Base-by-base conservation (phyloP, 805 yeast genomes). In the Candida ascalaphidarum region DNA sequence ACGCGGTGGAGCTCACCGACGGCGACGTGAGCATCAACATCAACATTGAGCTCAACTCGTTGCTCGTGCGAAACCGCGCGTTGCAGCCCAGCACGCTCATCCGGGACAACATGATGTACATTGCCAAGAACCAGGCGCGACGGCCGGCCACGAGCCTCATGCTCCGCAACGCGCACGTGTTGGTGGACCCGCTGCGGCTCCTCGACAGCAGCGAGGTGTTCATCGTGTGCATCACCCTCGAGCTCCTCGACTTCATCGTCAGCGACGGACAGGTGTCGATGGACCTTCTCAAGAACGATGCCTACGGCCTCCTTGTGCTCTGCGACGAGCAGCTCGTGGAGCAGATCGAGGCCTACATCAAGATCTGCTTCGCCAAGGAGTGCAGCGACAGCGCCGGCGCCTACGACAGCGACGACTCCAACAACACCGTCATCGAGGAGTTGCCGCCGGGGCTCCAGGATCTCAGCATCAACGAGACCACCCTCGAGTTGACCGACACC, bases 41-140 rank as follows among this genome's bases (percentile, higher is more conserved):
- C 4, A 52, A 51, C 20, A 43, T 60, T 13, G 61, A 61, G 32
- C 43, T 62, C 26, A 61, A 61, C 32, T 39, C 60, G 4, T 34
- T 61, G 7, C 37, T 61, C 12, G 39, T 45, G 16, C 44, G 68
- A 28, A 55, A 52, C 32, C 30, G 34, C 15, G 27, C 33, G 14
- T 31, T 61, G 16, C 43, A 39, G 23, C 54, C 64, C n/a, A 48
- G 58, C 8, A 53, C 47, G 20, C 44, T 61, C 27, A 43, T 61
- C 11, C 49, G 48, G 23, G 53, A 52, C 11, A 56, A 60, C 43
- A 38, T 52, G 25, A 44, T 61, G 7, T 57, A 44, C 27, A 36
- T 58, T 31, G 64, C 61, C 11, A 52, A 48, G 23, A 16, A 44
- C 9, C 32, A 27, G 15, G 20, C 8, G 7, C 6, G 8, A 17